Percentiles rank a stretch among this genome's conserved stretches.
Evolutionary conservation across 352 stramenopile species (phyloP).

Genomic region (Phytophthora citrophthora): DNA sequence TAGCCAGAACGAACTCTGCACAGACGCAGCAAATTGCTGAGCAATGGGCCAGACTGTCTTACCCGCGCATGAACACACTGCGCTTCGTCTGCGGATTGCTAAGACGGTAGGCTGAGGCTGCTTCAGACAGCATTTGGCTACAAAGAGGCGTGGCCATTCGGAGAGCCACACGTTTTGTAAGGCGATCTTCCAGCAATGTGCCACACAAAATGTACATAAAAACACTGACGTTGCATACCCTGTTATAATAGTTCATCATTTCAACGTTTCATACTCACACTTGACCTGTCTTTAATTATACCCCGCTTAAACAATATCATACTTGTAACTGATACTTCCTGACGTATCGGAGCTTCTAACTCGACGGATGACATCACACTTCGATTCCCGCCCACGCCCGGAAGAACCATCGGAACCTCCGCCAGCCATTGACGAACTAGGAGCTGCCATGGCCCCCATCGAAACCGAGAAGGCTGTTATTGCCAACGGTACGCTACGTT

Average conservation of each 20-base stretch:
- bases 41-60: not conserved
- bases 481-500: conserved; percentile 27
- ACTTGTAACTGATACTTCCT: not conserved
- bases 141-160: conserved; percentile 27
- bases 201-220: not conserved
- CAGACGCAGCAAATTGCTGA: not conserved
- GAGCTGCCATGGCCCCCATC: conserved; percentile 41
- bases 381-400: conserved; percentile 32
- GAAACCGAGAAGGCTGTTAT: conserved; percentile 34
- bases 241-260: not conserved
- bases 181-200: conserved; percentile 35
- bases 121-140: conserved; percentile 15
- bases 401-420: conserved; percentile 35
- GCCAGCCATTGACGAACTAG: conserved; percentile 14
- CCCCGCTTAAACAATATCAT: not conserved
- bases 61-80: not conserved
- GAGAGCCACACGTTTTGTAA: conserved; percentile 29
- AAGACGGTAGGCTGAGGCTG: not conserved
- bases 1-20: not conserved
- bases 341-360: conserved; percentile 6
- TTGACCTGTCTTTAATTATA: not conserved
- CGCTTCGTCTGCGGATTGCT: conserved; percentile 14
- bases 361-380: conserved; percentile 43
- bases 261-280: not conserved
- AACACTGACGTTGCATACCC: not conserved